Conservation (phyloP, 768 basidiomycete species). For the Tephrocybe sp. region DNA sequence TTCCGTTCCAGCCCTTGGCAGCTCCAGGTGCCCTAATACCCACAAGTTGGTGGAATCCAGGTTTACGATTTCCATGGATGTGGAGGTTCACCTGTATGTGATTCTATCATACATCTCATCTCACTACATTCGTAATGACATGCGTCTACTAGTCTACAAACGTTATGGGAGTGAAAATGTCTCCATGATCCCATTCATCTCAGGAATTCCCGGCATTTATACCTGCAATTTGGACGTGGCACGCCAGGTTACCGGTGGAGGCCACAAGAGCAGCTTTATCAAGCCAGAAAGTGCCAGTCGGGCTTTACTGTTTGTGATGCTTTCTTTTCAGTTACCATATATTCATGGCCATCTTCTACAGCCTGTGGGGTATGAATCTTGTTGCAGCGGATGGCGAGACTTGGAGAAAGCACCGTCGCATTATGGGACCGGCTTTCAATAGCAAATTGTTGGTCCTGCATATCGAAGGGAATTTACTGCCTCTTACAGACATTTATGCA, state of each 20-base stretch:
- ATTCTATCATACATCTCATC: not conserved
- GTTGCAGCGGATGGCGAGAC: constrained; percentile 39
- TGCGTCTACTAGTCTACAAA: constrained; percentile 29
- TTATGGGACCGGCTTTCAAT: constrained; percentile 44
- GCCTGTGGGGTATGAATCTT: constrained; percentile 45
- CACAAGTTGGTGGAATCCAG: constrained; percentile 42
- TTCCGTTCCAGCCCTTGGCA: constrained; percentile 38
- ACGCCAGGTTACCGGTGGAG: constrained; percentile 39
- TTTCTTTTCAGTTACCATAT: not conserved
- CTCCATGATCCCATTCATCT: constrained; percentile 37
- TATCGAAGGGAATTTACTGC: not conserved
- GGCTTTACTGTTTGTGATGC: constrained; percentile 28
- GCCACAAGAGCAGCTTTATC: constrained; percentile 34
- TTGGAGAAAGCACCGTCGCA: constrained; percentile 44
- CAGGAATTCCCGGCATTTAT: constrained; percentile 34
- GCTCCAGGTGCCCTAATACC: constrained; percentile 36
- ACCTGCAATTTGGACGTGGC: constrained; percentile 46
- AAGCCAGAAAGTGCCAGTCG: constrained; percentile 34
- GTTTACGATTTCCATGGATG: constrained; percentile 32
- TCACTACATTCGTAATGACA: not conserved
- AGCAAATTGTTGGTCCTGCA: constrained; percentile 30
- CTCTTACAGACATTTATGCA: constrained; percentile 9
- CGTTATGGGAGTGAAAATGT: constrained; percentile 34
- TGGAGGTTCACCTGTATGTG: constrained; percentile 32
- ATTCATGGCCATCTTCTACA: constrained; percentile 21